Conservation (phyloP, 2,329 filamentous ascomycete genomes). For the Ophiobolus disseminans region DNA sequence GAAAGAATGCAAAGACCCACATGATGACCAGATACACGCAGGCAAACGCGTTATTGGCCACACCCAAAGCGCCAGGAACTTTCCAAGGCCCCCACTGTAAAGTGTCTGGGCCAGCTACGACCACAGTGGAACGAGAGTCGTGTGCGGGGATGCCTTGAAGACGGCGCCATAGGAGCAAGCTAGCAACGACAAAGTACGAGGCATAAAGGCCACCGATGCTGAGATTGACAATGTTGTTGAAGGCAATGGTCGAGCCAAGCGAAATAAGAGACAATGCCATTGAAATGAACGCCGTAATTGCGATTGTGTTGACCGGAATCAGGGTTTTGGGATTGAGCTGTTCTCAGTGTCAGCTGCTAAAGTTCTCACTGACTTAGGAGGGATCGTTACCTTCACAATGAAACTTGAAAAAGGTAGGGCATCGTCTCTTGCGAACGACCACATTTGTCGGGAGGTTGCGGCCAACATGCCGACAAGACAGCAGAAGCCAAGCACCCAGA, state of each 20-base stretch:
- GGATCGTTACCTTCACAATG: slow-evolving; percentile 20
- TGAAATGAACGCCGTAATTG: slow-evolving; percentile 44
- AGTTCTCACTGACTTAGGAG: slow-evolving; percentile 7
- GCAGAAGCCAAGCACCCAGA: slow-evolving; percentile 42
- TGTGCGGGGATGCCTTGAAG: slow-evolving; percentile 12
- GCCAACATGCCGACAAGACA: slow-evolving; percentile 47
- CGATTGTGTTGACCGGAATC: slow-evolving; percentile 46
- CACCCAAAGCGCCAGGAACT: slow-evolving; percentile 23
- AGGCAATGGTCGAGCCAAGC: slow-evolving; percentile 48
- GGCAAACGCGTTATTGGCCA: slow-evolving; percentile 31
- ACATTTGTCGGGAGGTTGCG: slow-evolving; percentile 48
- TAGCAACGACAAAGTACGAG: slow-evolving; percentile 32
- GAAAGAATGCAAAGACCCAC: slow-evolving; percentile 42
- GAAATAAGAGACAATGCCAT: slow-evolving; percentile 57
- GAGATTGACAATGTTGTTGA: slow-evolving; percentile 39
- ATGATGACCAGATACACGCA: slow-evolving; percentile 32
- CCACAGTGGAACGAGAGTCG: slow-evolving; percentile 1
- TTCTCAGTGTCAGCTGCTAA: slow-evolving; percentile 6
- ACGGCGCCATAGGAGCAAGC: slow-evolving; percentile 36
- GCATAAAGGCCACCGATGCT: slow-evolving; percentile 35
- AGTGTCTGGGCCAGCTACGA: slow-evolving; percentile 15
- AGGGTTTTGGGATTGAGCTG: slow-evolving; percentile 30
- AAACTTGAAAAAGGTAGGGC: slow-evolving; percentile 49
- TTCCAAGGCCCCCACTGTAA: slow-evolving; percentile 35
- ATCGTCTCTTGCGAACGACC: slow-evolving; percentile 51